Evolutionary conservation across 2,329 filamentous ascomycete genomes (phyloP).

Genomic region (Pseudocercospora crystallina): DNA sequence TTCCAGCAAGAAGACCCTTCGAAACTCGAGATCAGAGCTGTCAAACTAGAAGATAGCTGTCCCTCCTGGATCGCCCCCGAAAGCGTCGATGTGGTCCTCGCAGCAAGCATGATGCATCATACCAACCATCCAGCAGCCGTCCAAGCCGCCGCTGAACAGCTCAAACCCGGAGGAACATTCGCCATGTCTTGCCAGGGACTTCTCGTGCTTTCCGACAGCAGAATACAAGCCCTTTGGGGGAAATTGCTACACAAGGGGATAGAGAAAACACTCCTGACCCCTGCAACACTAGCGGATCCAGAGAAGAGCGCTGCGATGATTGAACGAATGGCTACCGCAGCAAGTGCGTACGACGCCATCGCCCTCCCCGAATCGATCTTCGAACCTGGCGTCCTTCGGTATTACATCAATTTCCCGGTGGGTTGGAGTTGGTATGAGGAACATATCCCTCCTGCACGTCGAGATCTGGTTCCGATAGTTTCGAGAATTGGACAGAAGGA

Average conservation of each 20-base stretch:
- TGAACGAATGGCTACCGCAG: neutral
- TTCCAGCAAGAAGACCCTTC: neutral
- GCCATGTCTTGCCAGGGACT: slow-evolving; percentile 1
- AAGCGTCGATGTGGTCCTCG: slow-evolving; percentile 6
- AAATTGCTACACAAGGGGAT: neutral
- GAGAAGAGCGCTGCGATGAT: neutral
- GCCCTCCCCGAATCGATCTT: neutral
- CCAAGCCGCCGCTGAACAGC: slow-evolving; percentile 19
- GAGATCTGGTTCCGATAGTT: too few species aligned
- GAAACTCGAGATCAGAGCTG: neutral
- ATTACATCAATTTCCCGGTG: neutral
- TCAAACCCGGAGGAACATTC: slow-evolving; percentile 24
- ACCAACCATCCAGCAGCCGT: slow-evolving; percentile 19
- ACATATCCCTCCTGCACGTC: too few species aligned
- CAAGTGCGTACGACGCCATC: neutral
- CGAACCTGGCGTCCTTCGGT: neutral
- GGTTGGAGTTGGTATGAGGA: too few species aligned
- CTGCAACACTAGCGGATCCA: neutral
- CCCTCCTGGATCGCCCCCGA: neutral
- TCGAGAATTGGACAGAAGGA: too few species aligned
- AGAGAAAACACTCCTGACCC: too few species aligned
- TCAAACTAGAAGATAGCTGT: slow-evolving; percentile 1
- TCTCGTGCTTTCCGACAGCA: neutral
- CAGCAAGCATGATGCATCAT: slow-evolving; percentile 9
- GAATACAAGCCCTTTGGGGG: slow-evolving; percentile 2